Evolutionary conservation across 2,329 filamentous ascomycete species (phyloP), one percentile per base, ranked within the genome.

Genomic region (Hirsutella rhossiliensis): DNA sequence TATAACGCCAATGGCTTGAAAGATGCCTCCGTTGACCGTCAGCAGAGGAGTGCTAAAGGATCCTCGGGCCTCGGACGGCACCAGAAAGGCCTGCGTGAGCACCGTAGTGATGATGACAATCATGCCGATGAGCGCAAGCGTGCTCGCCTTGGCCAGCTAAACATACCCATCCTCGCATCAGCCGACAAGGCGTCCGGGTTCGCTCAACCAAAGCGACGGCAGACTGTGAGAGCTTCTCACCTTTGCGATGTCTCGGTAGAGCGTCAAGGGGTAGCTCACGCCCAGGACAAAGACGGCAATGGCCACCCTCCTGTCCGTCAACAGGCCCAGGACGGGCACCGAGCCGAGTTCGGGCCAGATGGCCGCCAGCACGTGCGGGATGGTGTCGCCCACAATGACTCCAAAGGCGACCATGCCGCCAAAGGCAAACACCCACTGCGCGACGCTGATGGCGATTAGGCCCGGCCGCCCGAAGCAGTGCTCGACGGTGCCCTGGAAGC

Each of bases 371-470:
- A 98, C 92, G 61, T 89, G 87, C 4, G 92, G 92, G 58, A 98
- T 96, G 1, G 87, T 89, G 62, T 98, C 92, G 47, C 92, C 92
- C 11, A 98, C 85, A 56, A 98, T 96, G 56, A 98, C 88, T 52
- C 89, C 92, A 63, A 97, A 98, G 13, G 92, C 92, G 45, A 98
- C 80, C 92, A 98, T 98, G 51, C 92, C 92, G 45, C 92, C 92
- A 69, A 97, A 98, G 3, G 92, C 92, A 72, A 98, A 98, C 27
- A 87, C 83, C 90, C 90, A 98, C 68, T 98, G 92, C 41, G 92
- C 92, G 48, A 97, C 52, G 48, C 69, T 75, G 52, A 98, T 96
- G 47, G 92, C 90, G 51, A 98, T 78, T 45, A 98, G 72, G 0
- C 92, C 92, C 17, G 82, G 74, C 56, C 79, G 82, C 6, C 92